phyloP scores from a whole-genome alignment of 352 stramenopile genomes.

The Blastocystis sp. region DNA sequence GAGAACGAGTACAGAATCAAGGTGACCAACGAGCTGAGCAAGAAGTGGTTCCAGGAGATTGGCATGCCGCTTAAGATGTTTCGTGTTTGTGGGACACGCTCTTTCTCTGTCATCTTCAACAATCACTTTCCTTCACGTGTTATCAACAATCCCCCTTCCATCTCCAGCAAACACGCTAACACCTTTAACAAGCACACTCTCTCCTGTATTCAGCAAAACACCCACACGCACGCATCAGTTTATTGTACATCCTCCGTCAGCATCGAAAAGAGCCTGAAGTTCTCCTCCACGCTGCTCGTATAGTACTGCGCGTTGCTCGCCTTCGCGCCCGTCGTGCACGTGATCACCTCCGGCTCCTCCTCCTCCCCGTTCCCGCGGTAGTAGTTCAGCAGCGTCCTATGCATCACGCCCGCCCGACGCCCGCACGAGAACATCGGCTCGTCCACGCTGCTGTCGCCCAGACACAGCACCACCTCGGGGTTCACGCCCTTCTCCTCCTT shows the following conservation, averaged over 20 bases:
- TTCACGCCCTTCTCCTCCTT: constrained; percentile 12
- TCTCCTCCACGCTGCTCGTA: constrained; percentile 41
- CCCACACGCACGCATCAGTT: no score
- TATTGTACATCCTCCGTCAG: constrained; percentile 22
- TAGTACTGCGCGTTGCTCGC: constrained; percentile 45
- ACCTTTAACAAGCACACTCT: background rate
- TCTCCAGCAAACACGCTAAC: background rate
- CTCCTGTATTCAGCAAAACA: background rate
- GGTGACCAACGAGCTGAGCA: constrained; percentile 46
- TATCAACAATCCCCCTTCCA: no score
- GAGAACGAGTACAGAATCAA: constrained; percentile 60
- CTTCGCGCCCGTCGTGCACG: constrained; percentile 53
- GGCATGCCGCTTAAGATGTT: constrained; percentile 49
- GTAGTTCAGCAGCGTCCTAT: constrained; percentile 46
- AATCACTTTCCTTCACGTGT: background rate
- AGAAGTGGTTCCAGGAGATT: constrained; percentile 50
- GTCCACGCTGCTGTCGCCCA: constrained; percentile 63
- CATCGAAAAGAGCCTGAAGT: constrained; percentile 29
- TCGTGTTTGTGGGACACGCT: constrained; percentile 4
- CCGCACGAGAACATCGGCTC: constrained; percentile 58
- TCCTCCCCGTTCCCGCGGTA: background rate
- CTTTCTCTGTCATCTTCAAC: background rate
- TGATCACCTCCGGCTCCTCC: constrained; percentile 54
- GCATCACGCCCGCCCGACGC: background rate
- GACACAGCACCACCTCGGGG: constrained; percentile 51